A percentile compares a stretch with the other conserved stretches of the same genome.
These are phyloP conservation scores for Cytospora schulzeri DNA, from an alignment of 2,329 filamentous ascomycete genomes.

Conservation along the genomic window DNA sequence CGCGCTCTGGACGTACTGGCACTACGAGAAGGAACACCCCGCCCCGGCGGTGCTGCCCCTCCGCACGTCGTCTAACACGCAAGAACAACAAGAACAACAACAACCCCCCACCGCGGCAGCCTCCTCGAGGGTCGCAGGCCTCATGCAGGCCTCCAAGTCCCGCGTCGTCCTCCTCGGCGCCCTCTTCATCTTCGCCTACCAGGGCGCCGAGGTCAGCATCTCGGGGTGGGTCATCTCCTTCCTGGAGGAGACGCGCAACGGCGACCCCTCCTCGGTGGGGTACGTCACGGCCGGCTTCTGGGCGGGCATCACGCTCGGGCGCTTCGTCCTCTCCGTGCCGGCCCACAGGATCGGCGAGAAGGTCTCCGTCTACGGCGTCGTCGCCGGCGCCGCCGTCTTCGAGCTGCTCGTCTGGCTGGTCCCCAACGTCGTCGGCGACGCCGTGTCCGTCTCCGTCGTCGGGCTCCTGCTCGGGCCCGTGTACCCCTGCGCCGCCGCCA, in stretches of 20 bases:
- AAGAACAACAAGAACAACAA: neutral
- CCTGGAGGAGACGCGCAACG: conserved; percentile 71
- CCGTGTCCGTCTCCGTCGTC: conserved; percentile 68
- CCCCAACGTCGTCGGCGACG: conserved; percentile 72
- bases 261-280: conserved; percentile 70
- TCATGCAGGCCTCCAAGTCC: conserved; percentile 53
- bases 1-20: conserved; percentile 68
- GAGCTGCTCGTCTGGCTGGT: conserved; percentile 79
- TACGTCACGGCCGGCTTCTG: conserved; percentile 77
- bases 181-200: conserved; percentile 83
- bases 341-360: conserved; percentile 72
- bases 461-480: conserved; percentile 78
- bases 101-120: neutral
- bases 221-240: conserved; percentile 88
- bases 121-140: conserved; percentile 39
- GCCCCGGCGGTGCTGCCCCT: conserved; percentile 37
- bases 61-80: conserved; percentile 33
- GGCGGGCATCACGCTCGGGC: conserved; percentile 75
- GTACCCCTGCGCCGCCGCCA: conserved; percentile 71
- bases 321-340: conserved; percentile 69
- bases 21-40: conserved; percentile 63
- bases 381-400: conserved; percentile 63
- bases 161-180: conserved; percentile 72
- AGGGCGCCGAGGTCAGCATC: conserved; percentile 81
- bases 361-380: conserved; percentile 64